These are phyloP conservation scores for Vicia villosa DNA, from an alignment of 306 rosid genomes.

Conservation along the genomic window DNA sequence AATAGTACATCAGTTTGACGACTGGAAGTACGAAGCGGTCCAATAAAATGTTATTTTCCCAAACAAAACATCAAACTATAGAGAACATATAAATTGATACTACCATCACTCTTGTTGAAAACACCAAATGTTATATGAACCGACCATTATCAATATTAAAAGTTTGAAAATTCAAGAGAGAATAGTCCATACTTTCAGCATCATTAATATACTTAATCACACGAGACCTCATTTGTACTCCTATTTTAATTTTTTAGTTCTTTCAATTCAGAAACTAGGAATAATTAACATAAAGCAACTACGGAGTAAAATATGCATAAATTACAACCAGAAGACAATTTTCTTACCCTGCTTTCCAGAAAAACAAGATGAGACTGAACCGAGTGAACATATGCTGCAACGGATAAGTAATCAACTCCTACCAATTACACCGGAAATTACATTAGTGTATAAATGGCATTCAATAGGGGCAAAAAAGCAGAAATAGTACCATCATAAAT, in stretches of 20 bases:
- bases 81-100: conserved; percentile 16
- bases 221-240: neutral
- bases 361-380: conserved; percentile 45
- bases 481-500: conserved; percentile 18
- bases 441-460: conserved; percentile 12
- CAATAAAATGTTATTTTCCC: conserved; percentile 14
- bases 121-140: conserved; percentile 24
- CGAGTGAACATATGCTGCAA: conserved; percentile 50
- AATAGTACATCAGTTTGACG: conserved; percentile 23
- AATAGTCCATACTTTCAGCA: neutral
- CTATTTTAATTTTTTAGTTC: conserved; percentile 11
- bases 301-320: conserved; percentile 20
- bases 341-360: conserved; percentile 50
- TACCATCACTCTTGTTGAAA: conserved; percentile 20
- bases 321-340: conserved; percentile 22
- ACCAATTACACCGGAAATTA: conserved; percentile 34
- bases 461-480: neutral
- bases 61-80: conserved; percentile 10
- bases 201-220: neutral
- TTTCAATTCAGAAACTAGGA: neutral
- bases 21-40: conserved; percentile 11
- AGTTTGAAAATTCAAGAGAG: conserved; percentile 27
- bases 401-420: conserved; percentile 59
- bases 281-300: conserved; percentile 4
- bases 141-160: conserved; percentile 1